A percentile compares a stretch with the other conserved stretches of the same genome.
Evolutionary conservation across 306 rosid genomes (phyloP).

Genomic region (Begonia fuchsioides): DNA sequence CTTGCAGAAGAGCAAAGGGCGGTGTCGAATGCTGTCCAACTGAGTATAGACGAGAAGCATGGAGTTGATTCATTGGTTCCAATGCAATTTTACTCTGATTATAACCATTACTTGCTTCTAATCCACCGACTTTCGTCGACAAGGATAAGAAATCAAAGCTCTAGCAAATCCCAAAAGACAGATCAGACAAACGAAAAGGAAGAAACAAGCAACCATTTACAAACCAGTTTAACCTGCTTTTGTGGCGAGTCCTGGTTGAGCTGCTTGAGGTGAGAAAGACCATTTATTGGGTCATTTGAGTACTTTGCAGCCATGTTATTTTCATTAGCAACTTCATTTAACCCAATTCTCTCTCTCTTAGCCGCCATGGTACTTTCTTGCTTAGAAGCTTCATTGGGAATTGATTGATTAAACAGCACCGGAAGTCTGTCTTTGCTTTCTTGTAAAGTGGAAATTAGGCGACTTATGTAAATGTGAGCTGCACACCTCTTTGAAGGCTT

Average conservation of each 20-base stretch:
- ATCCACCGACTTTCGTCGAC: constrained; percentile 29
- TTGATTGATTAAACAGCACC: too few species aligned
- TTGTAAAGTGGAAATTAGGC: constrained; percentile 25
- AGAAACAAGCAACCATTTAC: background rate
- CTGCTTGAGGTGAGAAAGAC: constrained; percentile 21
- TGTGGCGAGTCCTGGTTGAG: constrained; percentile 23
- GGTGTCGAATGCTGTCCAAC: constrained; percentile 23
- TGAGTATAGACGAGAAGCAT: constrained; percentile 35
- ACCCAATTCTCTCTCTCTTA: constrained; percentile 6
- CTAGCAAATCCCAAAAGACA: constrained; percentile 26
- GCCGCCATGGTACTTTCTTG: constrained; percentile 16
- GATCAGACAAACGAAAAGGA: constrained; percentile 12
- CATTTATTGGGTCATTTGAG: constrained; percentile 17
- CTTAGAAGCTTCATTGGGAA: constrained; percentile 17
- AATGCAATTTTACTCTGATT: constrained; percentile 22
- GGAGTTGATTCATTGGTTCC: constrained; percentile 29
- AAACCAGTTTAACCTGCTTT: constrained; percentile 28
- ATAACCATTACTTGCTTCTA: constrained; percentile 18
- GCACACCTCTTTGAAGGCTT: constrained; percentile 34
- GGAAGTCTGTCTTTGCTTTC: constrained; percentile 17
- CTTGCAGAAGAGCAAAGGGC: constrained; percentile 17
- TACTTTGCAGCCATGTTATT: background rate
- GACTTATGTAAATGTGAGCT: constrained; percentile 18
- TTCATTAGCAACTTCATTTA: constrained; percentile 17
- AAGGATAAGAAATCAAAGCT: constrained; percentile 43